phyloP scores from a whole-genome alignment of 768 basidiomycete species.

The Suillus luteus region DNA sequence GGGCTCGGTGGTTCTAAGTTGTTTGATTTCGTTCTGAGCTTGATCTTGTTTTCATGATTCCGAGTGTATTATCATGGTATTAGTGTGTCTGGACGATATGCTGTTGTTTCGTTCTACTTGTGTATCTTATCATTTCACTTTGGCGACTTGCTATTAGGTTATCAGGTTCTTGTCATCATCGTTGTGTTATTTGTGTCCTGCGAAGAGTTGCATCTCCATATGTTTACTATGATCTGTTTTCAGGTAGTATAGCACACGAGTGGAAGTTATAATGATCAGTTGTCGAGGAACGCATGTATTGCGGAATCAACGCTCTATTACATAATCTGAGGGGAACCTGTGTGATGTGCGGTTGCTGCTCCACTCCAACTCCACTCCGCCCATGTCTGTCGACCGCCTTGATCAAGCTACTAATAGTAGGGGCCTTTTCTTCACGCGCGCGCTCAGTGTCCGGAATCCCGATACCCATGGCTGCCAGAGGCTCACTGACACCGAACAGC shows the following conservation, averaged over 20 bases:
- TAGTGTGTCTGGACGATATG: background rate
- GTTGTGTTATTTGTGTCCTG: background rate
- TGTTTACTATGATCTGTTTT: background rate
- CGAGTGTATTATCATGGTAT: constrained; percentile 1
- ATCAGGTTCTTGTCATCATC: background rate
- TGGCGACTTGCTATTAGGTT: background rate
- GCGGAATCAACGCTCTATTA: background rate
- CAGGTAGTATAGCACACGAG: background rate
- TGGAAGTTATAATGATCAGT: background rate
- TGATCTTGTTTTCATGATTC: constrained; percentile 3
- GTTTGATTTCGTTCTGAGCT: constrained; percentile 6
- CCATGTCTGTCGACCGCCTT: too few species aligned
- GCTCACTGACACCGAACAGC: too few species aligned
- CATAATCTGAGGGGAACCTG: background rate
- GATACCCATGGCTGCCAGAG: too few species aligned
- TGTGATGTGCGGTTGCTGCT: too few species aligned
- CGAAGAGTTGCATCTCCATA: background rate
- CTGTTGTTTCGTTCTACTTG: constrained; percentile 1
- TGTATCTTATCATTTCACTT: constrained; percentile 5
- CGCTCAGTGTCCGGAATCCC: too few species aligned
- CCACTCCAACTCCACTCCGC: too few species aligned
- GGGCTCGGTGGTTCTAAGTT: constrained; percentile 52
- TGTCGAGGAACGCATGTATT: background rate
- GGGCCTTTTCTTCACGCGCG: too few species aligned
- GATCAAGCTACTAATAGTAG: too few species aligned